A percentile compares a stretch with the other conserved stretches of the same genome.
phyloP scores from a whole-genome alignment of 495 filamentous ascomycete species.

The Xylaria telfairii region DNA sequence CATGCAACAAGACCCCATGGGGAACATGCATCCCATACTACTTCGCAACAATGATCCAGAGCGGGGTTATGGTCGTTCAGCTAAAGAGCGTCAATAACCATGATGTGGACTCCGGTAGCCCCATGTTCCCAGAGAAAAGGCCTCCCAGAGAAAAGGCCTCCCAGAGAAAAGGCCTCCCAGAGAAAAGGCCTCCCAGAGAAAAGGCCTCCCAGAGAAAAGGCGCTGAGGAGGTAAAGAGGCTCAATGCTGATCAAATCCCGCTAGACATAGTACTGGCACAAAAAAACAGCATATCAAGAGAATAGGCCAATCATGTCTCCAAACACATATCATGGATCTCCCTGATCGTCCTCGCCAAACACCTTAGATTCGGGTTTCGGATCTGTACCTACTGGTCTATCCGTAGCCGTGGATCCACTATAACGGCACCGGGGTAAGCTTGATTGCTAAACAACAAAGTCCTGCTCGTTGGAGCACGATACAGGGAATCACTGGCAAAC shows the following conservation, averaged over 20 bases:
- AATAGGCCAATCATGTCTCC: constrained; percentile 1
- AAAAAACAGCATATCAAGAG: background rate
- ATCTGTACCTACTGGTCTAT: too few species aligned
- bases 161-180: background rate
- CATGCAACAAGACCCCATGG: background rate
- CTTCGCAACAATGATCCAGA: background rate
- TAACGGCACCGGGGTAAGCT: background rate
- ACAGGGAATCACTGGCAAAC: background rate
- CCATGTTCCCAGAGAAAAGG: background rate
- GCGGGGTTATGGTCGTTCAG: background rate
- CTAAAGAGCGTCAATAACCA: background rate
- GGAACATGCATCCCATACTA: background rate
- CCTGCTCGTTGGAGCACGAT: background rate
- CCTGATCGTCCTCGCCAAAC: constrained; percentile 5
- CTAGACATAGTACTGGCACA: background rate
- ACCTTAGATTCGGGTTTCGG: constrained; percentile 1
- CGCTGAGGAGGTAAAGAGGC: background rate
- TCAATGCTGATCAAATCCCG: background rate
- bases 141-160: background rate
- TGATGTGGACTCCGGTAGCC: background rate
- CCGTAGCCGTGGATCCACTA: background rate
- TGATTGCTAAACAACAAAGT: background rate
- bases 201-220: background rate
- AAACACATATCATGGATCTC: background rate
- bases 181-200: background rate